Percentiles rank a stretch among this genome's conserved stretches.
These are phyloP conservation scores for Decorospora gaudefroyi DNA, from an alignment of 2,329 filamentous ascomycete genomes.

Conservation along the genomic window DNA sequence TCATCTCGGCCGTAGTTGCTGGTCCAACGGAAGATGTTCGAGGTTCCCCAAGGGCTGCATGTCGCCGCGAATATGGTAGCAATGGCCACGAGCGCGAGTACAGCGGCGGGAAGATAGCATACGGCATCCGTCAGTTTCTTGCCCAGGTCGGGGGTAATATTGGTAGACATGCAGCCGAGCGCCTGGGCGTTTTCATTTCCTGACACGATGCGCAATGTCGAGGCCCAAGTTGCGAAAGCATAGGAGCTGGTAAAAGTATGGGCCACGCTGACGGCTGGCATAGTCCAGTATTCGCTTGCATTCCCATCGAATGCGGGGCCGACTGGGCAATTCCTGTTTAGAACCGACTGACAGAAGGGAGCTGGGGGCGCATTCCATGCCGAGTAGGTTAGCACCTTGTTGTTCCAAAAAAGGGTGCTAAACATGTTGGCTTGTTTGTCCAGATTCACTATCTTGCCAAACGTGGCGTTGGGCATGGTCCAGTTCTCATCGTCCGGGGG, in stretches of 20 bases:
- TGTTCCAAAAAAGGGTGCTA: slow-evolving; percentile 73
- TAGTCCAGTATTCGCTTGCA: slow-evolving; percentile 54
- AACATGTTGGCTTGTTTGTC: slow-evolving; percentile 63
- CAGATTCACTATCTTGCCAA: slow-evolving; percentile 77
- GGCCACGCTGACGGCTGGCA: slow-evolving; percentile 74
- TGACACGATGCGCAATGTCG: slow-evolving; percentile 74
- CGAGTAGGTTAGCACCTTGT: slow-evolving; percentile 77
- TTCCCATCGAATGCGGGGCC: slow-evolving; percentile 70
- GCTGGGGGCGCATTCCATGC: slow-evolving; percentile 60
- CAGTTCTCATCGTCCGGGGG: slow-evolving; percentile 61
- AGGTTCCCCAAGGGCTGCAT: slow-evolving; percentile 91
- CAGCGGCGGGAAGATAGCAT: slow-evolving; percentile 74
- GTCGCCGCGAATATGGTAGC: slow-evolving; percentile 84
- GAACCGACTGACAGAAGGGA: slow-evolving; percentile 67
- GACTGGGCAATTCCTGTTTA: slow-evolving; percentile 67
- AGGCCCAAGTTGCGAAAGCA: slow-evolving; percentile 78
- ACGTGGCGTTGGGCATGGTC: slow-evolving; percentile 62
- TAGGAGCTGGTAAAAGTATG: slow-evolving; percentile 82
- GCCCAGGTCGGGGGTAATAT: slow-evolving; percentile 82
- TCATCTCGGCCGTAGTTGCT: slow-evolving; percentile 95
- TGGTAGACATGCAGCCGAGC: slow-evolving; percentile 80
- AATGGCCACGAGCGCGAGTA: slow-evolving; percentile 77
- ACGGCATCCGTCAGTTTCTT: slow-evolving; percentile 68
- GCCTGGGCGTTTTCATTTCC: slow-evolving; percentile 67
- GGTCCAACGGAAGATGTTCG: slow-evolving; percentile 92